Conservation (phyloP, 352 stramenopile genomes). For the Phytopythium delawarense region DNA sequence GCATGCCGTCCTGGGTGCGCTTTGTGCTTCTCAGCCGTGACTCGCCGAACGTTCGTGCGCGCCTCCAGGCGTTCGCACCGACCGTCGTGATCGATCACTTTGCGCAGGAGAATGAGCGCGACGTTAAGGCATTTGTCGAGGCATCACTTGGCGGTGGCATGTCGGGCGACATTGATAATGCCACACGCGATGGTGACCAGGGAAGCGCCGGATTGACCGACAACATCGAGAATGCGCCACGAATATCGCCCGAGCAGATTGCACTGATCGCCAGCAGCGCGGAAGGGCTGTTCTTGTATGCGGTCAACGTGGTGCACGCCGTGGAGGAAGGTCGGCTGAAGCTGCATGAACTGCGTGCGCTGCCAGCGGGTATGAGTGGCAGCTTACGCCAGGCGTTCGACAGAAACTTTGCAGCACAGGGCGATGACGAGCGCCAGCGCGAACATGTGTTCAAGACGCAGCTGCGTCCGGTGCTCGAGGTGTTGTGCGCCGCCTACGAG, state of each 20-base stretch:
- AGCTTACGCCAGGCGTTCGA: conserved; percentile 73
- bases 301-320: conserved; percentile 70
- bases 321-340: conserved; percentile 45
- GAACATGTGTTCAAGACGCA: conserved; percentile 42
- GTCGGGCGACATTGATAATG: background rate
- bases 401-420: conserved; percentile 46
- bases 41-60: conserved; percentile 47
- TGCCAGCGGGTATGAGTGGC: conserved; percentile 60
- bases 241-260: conserved; percentile 28
- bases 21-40: conserved; percentile 64
- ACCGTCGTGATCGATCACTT: conserved; percentile 43
- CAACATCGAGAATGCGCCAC: conserved; percentile 6
- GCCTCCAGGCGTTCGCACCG: conserved; percentile 49
- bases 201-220: background rate
- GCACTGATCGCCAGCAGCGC: conserved; percentile 49
- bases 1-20: conserved; percentile 63
- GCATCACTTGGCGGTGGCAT: background rate
- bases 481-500: conserved; percentile 65
- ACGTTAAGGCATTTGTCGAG: conserved; percentile 24
- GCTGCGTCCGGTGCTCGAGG: conserved; percentile 63
- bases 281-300: conserved; percentile 70
- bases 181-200: background rate
- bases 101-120: conserved; percentile 38
- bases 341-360: conserved; percentile 41
- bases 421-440: conserved; percentile 2